Evolutionary conservation across 805 yeast genomes (phyloP).

Genomic region (Candida maesae): DNA sequence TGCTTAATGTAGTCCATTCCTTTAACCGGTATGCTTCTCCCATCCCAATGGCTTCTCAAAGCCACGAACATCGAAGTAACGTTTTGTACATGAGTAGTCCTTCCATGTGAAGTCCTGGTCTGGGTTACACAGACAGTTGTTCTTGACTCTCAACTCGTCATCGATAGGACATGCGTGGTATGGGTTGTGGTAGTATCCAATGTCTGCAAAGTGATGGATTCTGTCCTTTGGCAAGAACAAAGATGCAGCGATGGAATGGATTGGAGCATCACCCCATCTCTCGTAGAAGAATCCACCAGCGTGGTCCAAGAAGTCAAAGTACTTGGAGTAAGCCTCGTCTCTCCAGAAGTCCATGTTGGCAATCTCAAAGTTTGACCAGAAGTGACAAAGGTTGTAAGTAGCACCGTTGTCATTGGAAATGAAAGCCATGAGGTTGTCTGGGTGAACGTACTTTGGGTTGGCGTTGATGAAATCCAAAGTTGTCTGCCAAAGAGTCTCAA

Average conservation of each 20-base stretch:
- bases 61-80: conserved; percentile 53
- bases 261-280: conserved; percentile 95
- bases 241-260: conserved; percentile 84
- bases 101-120: conserved; percentile 71
- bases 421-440: conserved; percentile 65
- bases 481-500: conserved; percentile 72
- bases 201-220: conserved; percentile 78
- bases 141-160: conserved; percentile 49
- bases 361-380: conserved; percentile 89
- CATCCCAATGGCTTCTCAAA: conserved; percentile 64
- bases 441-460: conserved; percentile 56
- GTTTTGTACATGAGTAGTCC: conserved; percentile 67
- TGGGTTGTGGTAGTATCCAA: conserved; percentile 83
- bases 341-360: conserved; percentile 76
- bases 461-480: conserved; percentile 57
- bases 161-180: conserved; percentile 77
- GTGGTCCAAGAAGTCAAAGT: conserved; percentile 70
- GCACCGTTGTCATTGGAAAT: conserved; percentile 68
- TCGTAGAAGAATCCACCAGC: conserved; percentile 92
- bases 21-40: conserved; percentile 51
- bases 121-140: conserved; percentile 72
- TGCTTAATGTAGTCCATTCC: no score
- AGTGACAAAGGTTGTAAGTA: conserved; percentile 78
- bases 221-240: conserved; percentile 66
- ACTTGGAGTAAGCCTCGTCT: conserved; percentile 61